Conservation (phyloP, 192 early-diverging fungal species). For the Coemansia sp. region DNA sequence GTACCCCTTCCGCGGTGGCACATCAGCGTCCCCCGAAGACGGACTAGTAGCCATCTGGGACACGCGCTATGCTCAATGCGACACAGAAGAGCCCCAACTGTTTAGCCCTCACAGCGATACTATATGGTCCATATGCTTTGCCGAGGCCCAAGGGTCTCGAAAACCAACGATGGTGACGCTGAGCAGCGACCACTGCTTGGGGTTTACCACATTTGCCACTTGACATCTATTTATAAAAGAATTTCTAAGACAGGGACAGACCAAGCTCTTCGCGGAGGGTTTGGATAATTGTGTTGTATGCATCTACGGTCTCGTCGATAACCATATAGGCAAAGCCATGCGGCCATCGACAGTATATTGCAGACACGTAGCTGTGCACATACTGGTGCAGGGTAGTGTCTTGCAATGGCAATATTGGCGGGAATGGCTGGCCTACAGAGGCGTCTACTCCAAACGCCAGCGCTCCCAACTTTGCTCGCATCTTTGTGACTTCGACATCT, state of each 20-base stretch:
- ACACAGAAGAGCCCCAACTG: constrained; percentile 19
- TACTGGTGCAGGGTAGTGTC: constrained; percentile 42
- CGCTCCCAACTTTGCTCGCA: constrained; percentile 39
- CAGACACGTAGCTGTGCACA: constrained; percentile 24
- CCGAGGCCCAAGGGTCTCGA: not conserved
- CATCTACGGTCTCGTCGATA: constrained; percentile 45
- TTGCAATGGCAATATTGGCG: constrained; percentile 34
- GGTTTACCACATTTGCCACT: constrained; percentile 29
- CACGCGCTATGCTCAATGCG: constrained; percentile 30
- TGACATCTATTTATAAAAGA: not conserved
- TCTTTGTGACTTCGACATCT: constrained; percentile 14
- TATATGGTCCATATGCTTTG: constrained; percentile 37
- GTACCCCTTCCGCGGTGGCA: constrained; percentile 24
- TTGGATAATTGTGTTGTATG: constrained; percentile 48
- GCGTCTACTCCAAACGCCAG: constrained; percentile 37
- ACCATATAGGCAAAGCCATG: constrained; percentile 56
- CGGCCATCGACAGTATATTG: constrained; percentile 39
- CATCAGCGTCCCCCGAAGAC: not conserved
- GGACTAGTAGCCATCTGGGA: constrained; percentile 41
- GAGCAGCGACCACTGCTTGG: constrained; percentile 34
- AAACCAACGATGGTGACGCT: constrained; percentile 25
- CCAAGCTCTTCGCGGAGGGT: constrained; percentile 18
- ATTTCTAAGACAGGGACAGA: not conserved
- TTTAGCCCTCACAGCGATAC: constrained; percentile 18
- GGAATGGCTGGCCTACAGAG: constrained; percentile 30